A percentile compares a stretch with the other conserved stretches of the same genome.
Conservation (phyloP, 805 yeast species). For the Saccharomycopsis sp. region DNA sequence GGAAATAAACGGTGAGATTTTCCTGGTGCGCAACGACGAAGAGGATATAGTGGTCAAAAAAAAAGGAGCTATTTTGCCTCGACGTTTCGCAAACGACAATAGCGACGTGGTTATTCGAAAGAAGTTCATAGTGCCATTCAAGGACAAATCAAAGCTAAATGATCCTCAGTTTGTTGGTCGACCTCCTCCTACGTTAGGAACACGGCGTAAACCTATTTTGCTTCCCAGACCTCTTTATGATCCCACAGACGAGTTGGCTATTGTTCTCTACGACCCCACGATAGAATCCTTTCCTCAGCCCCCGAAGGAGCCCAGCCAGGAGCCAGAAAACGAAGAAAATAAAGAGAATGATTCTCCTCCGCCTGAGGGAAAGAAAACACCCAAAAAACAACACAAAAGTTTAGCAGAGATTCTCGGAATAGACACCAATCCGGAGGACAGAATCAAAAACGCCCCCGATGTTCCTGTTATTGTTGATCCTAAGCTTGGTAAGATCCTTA, state of each 20-base stretch:
- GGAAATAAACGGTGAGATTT: conserved; percentile 31
- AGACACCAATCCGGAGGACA: conserved; percentile 42
- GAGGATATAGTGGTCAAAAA: conserved; percentile 27
- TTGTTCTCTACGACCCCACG: conserved; percentile 92
- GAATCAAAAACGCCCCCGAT: conserved; percentile 53
- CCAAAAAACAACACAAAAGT: conserved; percentile 47
- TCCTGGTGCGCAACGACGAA: conserved; percentile 30
- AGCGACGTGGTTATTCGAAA: conserved; percentile 38
- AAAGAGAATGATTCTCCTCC: conserved; percentile 20
- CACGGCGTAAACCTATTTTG: conserved; percentile 55
- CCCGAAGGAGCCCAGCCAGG: conserved; percentile 14
- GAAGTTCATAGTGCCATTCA: conserved; percentile 59
- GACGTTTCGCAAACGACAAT: conserved; percentile 37
- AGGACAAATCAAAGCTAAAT: conserved; percentile 27
- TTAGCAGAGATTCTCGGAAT: conserved; percentile 79
- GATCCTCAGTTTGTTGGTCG: conserved; percentile 26
- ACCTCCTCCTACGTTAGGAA: conserved; percentile 82
- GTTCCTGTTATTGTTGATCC: conserved; percentile 98
- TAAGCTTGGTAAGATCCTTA: conserved; percentile 64
- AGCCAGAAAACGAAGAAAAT: conserved; percentile 26
- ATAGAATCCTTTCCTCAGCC: conserved; percentile 44
- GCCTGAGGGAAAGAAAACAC: conserved; percentile 7
- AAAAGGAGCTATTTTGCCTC: conserved; percentile 56
- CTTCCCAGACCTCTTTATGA: conserved; percentile 95
- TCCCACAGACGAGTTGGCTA: conserved; percentile 88